Evolutionary conservation across 2,329 filamentous ascomycete genomes (phyloP), one percentile per base, ranked within the genome.

Genomic region (Talaromyces amestolkiae): DNA sequence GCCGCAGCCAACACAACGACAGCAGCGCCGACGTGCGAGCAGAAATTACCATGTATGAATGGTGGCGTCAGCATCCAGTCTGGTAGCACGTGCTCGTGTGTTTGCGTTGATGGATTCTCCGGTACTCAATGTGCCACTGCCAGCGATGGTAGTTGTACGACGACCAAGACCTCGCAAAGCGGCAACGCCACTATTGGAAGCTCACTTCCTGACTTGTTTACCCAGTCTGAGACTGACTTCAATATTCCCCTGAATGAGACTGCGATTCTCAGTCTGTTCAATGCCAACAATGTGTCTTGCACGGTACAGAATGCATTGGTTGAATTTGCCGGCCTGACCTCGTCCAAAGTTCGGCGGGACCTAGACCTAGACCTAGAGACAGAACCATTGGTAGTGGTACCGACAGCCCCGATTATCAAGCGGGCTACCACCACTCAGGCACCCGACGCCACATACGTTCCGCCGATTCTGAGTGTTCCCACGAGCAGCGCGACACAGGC

Each of bases 51-150:
- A 0, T 97, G 94, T 73, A 80, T 85, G 61, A 97, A 98, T 69
- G 92, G 92, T 10, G 94, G 94, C 33, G 88, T 89, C 19, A 93
- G 89, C 64, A 49, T 67, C 17, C 78, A 92, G 22, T 86, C 85
- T 17, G 82, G 86, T 65, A 85, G 86, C 3, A 81, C 85, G 22
- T 98, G 94, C 78, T 89, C 89, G 13, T 99, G 94, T 75, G 87
- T 97, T 51, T 99, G 94, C 77, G 87, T 89, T 24, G 93, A 95
- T 71, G 92, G 93, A 1, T 98, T 94, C 75, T 93, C 91, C 0
- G 89, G 89, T 24, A 78, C 79, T 1, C 83, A 80, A 17, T 91
- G 89, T 72, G 81, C 78, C 1, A 78, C 77, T 4, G 69, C 78
- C 15, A 77, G 81, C 15, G 83, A 84, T 64, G 79, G 83, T 27